Evolutionary conservation across 148 eudicot genomes (phyloP).

Genomic region (Persicaria maculosa): DNA sequence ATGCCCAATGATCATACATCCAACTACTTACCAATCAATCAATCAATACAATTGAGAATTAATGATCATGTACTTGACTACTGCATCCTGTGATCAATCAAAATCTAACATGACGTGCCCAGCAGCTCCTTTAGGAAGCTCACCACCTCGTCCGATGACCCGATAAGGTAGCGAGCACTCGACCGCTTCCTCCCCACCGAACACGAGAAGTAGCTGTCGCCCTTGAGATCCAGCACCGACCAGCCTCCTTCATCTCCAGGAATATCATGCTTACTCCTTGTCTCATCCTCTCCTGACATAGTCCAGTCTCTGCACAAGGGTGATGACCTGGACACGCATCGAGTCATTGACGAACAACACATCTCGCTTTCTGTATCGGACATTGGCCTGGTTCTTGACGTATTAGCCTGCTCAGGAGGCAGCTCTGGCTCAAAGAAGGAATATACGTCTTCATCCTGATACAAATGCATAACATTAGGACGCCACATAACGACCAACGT

Average conservation of each 20-base stretch:
- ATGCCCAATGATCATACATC: too few relatives aligned
- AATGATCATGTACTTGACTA: not conserved
- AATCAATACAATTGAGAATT: too few relatives aligned
- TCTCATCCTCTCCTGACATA: not conserved
- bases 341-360: slow-evolving; percentile 5
- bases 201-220: slow-evolving; percentile 65
- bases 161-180: slow-evolving; percentile 53
- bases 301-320: not conserved
- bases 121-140: slow-evolving; percentile 45
- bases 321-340: not conserved
- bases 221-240: slow-evolving; percentile 47
- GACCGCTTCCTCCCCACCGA: slow-evolving; percentile 57
- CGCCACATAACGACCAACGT: too few relatives aligned
- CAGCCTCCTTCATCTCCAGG: slow-evolving; percentile 22
- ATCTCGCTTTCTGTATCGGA: slow-evolving; percentile 6
- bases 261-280: not conserved
- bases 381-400: slow-evolving; percentile 28
- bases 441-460: slow-evolving; percentile 69
- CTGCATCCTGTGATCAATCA: not conserved
- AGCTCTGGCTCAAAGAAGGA: slow-evolving; percentile 64
- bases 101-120: slow-evolving; percentile 6
- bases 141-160: slow-evolving; percentile 53
- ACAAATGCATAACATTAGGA: not conserved
- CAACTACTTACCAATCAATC: too few relatives aligned
- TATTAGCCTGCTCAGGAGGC: slow-evolving; percentile 21